Evolutionary conservation across 1,139 yeast species (phyloP), one percentile per base, ranked within the genome.

Genomic region (Martiniozyma asiatica): DNA sequence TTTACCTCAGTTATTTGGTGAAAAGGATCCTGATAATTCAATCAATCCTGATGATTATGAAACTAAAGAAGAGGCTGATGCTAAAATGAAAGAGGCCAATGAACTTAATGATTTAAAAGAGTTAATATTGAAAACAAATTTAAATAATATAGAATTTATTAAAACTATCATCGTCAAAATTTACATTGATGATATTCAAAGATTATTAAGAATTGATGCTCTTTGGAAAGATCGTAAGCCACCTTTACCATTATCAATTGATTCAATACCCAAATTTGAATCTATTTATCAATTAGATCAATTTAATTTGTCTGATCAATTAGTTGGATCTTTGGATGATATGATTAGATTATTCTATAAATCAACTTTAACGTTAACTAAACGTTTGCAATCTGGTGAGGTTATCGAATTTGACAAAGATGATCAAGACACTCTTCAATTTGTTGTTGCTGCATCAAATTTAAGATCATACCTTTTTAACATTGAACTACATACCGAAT

Each of bases 371-470:
- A 50, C 58, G 8, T 57, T 89, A 12, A 72, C 75, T 34, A 35
- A 49, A 2, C 58, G 95, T 31, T 48, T 71, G 7, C 44, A 47
- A 6, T 35, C 41, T 1, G 60, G 58, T 1, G 65, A 65, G 30
- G 48, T 56, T 7, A 60, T 76, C 24, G 73, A 73, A 20, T 92
- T 92, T 49, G 98, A 92, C 51, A 92, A 92, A 51, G 99, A 92
- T 51, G 99, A 92, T 50, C 79, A 73, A 29, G 96, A 84, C 45
- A 80, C 97, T 0, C 62, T 92, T 35, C 68, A 77, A 41, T 92
- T 92, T 56, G 96, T 92, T 5, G 79, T 74, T 3, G 73, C 96
- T 0, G 77, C 97, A 1, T 74, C 98, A 0, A 85, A 87, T 45
- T 63, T 92, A 34, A 66, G 98, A 41, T 75, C 93, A 0, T 52